A percentile compares a stretch with the other conserved stretches of the same genome.
Evolutionary conservation across 139 green algal genomes (phyloP).

Genomic region (Chlamydomonas sp.): DNA sequence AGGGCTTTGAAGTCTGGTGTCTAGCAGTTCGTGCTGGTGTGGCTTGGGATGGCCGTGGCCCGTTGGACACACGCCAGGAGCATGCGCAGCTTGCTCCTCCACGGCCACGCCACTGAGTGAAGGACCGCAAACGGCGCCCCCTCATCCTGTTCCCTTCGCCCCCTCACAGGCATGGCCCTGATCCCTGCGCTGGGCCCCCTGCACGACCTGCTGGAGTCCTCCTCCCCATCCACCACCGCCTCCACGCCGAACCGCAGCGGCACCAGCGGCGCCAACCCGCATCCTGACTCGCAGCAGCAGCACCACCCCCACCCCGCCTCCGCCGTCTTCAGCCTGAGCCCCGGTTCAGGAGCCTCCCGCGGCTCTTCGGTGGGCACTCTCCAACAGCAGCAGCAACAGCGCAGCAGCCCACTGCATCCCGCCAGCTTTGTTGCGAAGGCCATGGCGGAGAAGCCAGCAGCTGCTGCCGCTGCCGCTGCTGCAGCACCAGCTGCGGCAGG

Average conservation of each 20-base stretch:
- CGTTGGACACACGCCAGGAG: too few species aligned
- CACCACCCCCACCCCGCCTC: background rate
- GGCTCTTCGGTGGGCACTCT: background rate
- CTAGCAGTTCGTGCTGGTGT: too few species aligned
- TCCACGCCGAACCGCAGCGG: background rate
- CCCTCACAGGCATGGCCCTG: background rate
- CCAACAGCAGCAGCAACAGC: background rate
- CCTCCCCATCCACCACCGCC: background rate
- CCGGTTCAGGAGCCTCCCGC: background rate
- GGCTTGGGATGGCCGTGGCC: too few species aligned
- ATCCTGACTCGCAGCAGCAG: background rate
- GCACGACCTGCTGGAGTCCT: slow-evolving; percentile 12
- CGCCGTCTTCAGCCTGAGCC: slow-evolving; percentile 23
- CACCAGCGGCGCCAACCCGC: background rate
- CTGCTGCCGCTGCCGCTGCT: too few species aligned
- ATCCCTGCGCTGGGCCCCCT: background rate
- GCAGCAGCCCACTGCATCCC: background rate
- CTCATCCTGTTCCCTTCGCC: too few species aligned
- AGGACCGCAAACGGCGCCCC: too few species aligned
- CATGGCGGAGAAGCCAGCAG: too few species aligned
- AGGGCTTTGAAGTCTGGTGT: too few species aligned
- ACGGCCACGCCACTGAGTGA: too few species aligned
- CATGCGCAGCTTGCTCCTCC: too few species aligned
- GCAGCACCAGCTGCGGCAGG: too few species aligned
- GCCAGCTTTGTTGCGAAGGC: too few species aligned